Conservation (phyloP, 495 filamentous ascomycete species). For the Talaromyces trachyspermus region DNA sequence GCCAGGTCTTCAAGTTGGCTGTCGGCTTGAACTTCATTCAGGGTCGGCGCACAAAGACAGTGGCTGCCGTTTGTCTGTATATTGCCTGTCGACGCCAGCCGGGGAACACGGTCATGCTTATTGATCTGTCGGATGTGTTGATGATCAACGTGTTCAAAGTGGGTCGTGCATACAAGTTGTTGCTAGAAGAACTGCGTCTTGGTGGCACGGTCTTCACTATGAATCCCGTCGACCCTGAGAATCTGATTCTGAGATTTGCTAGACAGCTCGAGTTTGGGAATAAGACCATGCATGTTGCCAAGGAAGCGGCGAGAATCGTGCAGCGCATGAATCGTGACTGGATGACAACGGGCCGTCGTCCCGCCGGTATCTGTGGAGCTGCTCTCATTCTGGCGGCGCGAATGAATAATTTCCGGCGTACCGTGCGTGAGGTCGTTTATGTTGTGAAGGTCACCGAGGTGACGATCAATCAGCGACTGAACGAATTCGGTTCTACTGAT, state of each 20-base stretch:
- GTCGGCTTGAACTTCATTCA: conserved; percentile 71
- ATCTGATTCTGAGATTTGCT: conserved; percentile 83
- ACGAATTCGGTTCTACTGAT: conserved; percentile 79
- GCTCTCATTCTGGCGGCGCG: conserved; percentile 89
- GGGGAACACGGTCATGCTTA: conserved; percentile 66
- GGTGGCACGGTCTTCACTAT: conserved; percentile 42
- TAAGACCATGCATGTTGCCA: conserved; percentile 68
- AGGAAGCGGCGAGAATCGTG: conserved; percentile 76
- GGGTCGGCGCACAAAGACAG: conserved; percentile 76
- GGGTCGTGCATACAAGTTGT: conserved; percentile 71
- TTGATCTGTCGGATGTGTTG: conserved; percentile 86
- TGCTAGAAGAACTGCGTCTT: conserved; percentile 58
- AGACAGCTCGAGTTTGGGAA: conserved; percentile 80
- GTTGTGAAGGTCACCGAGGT: conserved; percentile 89
- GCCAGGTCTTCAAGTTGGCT: conserved; percentile 71
- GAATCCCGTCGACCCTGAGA: conserved; percentile 66
- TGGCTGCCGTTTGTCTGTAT: conserved; percentile 82
- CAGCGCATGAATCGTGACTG: conserved; percentile 92
- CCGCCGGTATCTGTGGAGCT: conserved; percentile 90
- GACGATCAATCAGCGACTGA: conserved; percentile 80
- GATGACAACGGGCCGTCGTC: conserved; percentile 88
- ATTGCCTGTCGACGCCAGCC: conserved; percentile 67
- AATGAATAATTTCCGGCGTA: conserved; percentile 94
- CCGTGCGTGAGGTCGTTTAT: conserved; percentile 86
- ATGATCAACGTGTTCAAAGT: conserved; percentile 85